These are phyloP conservation scores for Phylloporus scabripes DNA, from an alignment of 768 basidiomycete genomes.

Conservation along the genomic window DNA sequence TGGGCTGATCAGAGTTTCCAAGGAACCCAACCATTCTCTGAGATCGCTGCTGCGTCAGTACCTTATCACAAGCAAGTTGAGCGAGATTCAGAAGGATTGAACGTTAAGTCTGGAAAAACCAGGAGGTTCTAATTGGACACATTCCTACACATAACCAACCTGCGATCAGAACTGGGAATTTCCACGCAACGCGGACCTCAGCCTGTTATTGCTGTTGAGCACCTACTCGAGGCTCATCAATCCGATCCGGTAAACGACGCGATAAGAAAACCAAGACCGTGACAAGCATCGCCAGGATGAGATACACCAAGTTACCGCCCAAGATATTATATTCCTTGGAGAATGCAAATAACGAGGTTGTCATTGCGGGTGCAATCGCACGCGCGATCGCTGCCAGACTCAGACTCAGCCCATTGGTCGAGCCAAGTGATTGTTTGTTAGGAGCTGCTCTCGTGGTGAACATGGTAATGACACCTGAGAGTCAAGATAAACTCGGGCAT, in stretches of 20 bases:
- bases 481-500: neutral
- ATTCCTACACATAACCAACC: too few species aligned
- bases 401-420: constrained; percentile 53
- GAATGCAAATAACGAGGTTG: constrained; percentile 47
- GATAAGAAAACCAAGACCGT: constrained; percentile 20
- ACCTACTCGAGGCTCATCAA: neutral
- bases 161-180: too few species aligned
- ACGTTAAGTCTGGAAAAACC: too few species aligned
- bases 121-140: too few species aligned
- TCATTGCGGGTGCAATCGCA: constrained; percentile 43
- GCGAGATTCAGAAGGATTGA: too few species aligned
- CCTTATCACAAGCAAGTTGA: too few species aligned
- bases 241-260: neutral
- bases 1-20: constrained; percentile 15
- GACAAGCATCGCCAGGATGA: constrained; percentile 33
- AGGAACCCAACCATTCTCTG: neutral
- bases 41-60: too few species aligned
- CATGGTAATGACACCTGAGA: constrained; percentile 38
- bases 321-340: constrained; percentile 45
- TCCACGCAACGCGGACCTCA: too few species aligned
- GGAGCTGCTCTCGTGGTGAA: constrained; percentile 50
- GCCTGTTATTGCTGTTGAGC: too few species aligned
- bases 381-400: constrained; percentile 40
- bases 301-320: constrained; percentile 48
- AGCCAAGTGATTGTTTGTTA: constrained; percentile 48